These are phyloP conservation scores for Allomyces macrogynus DNA, from an alignment of 192 early-diverging fungal species.

Conservation along the genomic window DNA sequence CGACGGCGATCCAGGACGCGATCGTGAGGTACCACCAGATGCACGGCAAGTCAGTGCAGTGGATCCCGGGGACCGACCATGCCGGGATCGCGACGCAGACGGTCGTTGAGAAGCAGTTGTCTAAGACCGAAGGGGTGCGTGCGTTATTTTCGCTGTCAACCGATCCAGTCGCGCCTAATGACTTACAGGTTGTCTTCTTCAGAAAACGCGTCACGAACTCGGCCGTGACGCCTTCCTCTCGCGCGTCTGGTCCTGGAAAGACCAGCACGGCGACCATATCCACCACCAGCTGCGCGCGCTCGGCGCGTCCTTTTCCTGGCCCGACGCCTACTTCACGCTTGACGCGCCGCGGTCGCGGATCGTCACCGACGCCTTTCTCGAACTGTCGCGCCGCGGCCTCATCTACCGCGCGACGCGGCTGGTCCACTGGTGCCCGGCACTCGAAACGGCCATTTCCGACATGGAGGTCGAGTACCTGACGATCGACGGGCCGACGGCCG, in stretches of 20 bases:
- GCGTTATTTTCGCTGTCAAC: too few species aligned
- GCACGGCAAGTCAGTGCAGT: slow-evolving; percentile 68
- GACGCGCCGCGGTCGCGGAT: slow-evolving; percentile 48
- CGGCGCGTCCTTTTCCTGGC: slow-evolving; percentile 79
- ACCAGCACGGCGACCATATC: slow-evolving; percentile 53
- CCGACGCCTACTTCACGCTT: slow-evolving; percentile 72
- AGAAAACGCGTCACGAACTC: slow-evolving; percentile 53
- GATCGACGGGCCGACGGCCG: slow-evolving; percentile 41
- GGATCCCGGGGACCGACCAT: slow-evolving; percentile 89
- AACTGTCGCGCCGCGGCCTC: slow-evolving; percentile 65
- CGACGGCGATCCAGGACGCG: slow-evolving; percentile 66
- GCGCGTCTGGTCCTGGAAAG: slow-evolving; percentile 75
- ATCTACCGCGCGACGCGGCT: slow-evolving; percentile 80
- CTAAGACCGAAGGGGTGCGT: slow-evolving; percentile 19
- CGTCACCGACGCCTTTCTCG: slow-evolving; percentile 79
- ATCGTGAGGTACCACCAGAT: slow-evolving; percentile 69
- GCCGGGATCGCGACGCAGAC: slow-evolving; percentile 94
- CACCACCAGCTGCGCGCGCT: slow-evolving; percentile 60
- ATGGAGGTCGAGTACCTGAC: slow-evolving; percentile 82
- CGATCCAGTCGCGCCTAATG: too few species aligned
- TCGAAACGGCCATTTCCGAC: slow-evolving; percentile 90
- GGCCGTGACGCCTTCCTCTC: slow-evolving; percentile 66
- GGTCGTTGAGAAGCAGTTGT: slow-evolving; percentile 81
- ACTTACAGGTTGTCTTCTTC: too few species aligned
- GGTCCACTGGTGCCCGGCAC: slow-evolving; percentile 87